Base-by-base conservation (phyloP, 1,284 basidiomycete genomes). In the Thecaphora thlaspeos region DNA sequence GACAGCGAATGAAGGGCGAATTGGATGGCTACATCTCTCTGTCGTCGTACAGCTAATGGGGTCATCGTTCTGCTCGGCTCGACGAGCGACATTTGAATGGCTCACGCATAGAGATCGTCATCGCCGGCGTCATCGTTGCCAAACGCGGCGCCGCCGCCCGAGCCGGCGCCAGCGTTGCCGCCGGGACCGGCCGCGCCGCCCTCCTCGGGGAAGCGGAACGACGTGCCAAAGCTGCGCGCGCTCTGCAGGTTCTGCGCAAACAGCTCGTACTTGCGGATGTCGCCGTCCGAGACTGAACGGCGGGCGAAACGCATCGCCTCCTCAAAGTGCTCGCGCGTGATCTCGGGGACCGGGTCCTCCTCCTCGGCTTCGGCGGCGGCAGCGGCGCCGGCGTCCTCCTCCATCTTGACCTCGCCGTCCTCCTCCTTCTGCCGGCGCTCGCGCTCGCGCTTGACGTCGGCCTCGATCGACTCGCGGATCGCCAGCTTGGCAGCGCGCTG, bases 401-500 rank as follows among this genome's bases (percentile, higher is more conserved):
- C 90, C 79, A 83, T 86, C 81, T 85, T 88, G 47, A 62, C 62
- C 41, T 73, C 73, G 24, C 57, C 71, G 3, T 47, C 61, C 36
- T 61, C 57, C 37, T 56, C 62, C 57, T 70, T 65, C 43, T 49
- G 46, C 9, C 57, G 51, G 32, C 62, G 57, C 79, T 92, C 95
- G 47, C 89, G 83, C 45, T 87, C 84, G 58, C 79, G 82, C 68
- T 87, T 83, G 76, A 98, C 89, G 79, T 98, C 95, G 7, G 89
- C 81, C 76, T 97, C 93, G 74, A 99, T 99, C 62, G 87, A 89
- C 78, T 89, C 90, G 40, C 95, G 86, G 77, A 99, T 95, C 2
- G 91, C 91, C 44, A 97, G 83, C 82, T 99, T 99, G 59, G 92
- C 94, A 11, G 94, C 89, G 59, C 95, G 87, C 81, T 98, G 93